Percentiles rank a stretch among this genome's conserved stretches.
These are phyloP conservation scores for Aspergillus indologenus DNA, from an alignment of 495 filamentous ascomycete species.

Conservation along the genomic window DNA sequence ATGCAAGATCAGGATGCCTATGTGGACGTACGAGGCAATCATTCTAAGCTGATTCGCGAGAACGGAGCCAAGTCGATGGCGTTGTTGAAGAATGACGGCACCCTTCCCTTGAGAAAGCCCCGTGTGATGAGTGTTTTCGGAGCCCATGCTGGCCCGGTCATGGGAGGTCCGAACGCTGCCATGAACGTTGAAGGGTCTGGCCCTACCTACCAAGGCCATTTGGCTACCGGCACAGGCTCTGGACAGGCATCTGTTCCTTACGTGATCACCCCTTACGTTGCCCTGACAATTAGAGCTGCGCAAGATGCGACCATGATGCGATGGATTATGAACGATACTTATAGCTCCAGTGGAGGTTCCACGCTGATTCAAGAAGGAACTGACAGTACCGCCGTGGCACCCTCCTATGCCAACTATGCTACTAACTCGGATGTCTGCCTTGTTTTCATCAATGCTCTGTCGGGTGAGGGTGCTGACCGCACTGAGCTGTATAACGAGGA, in stretches of 20 bases:
- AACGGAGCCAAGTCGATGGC: no score
- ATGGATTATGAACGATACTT: no score
- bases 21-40: no score
- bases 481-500: conserved; percentile 48
- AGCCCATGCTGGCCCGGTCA: no score
- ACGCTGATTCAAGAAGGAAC: conserved; percentile 13
- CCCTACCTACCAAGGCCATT: conserved; percentile 41
- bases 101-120: no score
- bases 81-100: no score
- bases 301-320: conserved; percentile 46
- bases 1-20: no score
- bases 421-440: conserved; percentile 58
- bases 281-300: conserved; percentile 54
- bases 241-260: conserved; percentile 43
- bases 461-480: conserved; percentile 57
- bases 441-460: conserved; percentile 54
- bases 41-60: no score
- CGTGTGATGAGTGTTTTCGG: no score
- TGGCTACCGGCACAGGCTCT: conserved; percentile 22
- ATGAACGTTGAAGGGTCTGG: conserved; percentile 33
- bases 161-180: conserved; percentile 58
- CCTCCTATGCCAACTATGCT: conserved; percentile 34
- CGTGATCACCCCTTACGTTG: conserved; percentile 53
- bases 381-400: conserved; percentile 15
- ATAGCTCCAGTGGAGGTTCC: conserved; percentile 19